Percentiles rank a stretch among this genome's conserved stretches.
These are phyloP conservation scores for Cladosporium sp. DNA, from an alignment of 2,329 filamentous ascomycete genomes.

Conservation along the genomic window DNA sequence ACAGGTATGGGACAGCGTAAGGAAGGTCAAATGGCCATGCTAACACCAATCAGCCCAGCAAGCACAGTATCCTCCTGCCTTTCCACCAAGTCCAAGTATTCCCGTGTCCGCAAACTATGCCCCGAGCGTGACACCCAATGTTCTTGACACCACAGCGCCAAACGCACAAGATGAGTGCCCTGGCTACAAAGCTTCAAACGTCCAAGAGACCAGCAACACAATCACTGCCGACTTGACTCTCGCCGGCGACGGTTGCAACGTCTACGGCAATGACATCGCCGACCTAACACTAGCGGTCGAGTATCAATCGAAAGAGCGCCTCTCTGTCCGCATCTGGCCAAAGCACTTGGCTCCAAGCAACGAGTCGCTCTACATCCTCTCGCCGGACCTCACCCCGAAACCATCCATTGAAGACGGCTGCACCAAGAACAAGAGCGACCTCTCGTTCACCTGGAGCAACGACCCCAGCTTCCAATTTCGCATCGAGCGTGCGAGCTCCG, in stretches of 20 bases:
- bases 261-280: slow-evolving; percentile 26
- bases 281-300: slow-evolving; percentile 23
- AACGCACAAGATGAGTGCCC: slow-evolving; percentile 25
- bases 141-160: slow-evolving; percentile 21
- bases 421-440: slow-evolving; percentile 20
- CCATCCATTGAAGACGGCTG: slow-evolving; percentile 11
- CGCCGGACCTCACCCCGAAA: slow-evolving; percentile 14
- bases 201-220: slow-evolving; percentile 18
- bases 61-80: slow-evolving; percentile 24
- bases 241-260: slow-evolving; percentile 25
- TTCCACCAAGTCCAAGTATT: slow-evolving; percentile 22
- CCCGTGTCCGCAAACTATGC: slow-evolving; percentile 21
- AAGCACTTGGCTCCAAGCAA: slow-evolving; percentile 21
- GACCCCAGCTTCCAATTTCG: slow-evolving; percentile 26
- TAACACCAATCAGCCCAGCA: slow-evolving; percentile 14
- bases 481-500: slow-evolving; percentile 19
- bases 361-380: slow-evolving; percentile 21
- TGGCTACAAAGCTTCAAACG: slow-evolving; percentile 27
- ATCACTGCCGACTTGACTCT: slow-evolving; percentile 26
- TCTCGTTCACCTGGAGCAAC: slow-evolving; percentile 26
- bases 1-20: neutral
- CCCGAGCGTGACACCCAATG: slow-evolving; percentile 22
- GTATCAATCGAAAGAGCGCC: slow-evolving; percentile 23
- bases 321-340: slow-evolving; percentile 21
- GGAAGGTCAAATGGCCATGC: neutral